A percentile compares a stretch with the other conserved stretches of the same genome.
Evolutionary conservation across 306 rosid genomes (phyloP).

Genomic region (Dryas drummondii): DNA sequence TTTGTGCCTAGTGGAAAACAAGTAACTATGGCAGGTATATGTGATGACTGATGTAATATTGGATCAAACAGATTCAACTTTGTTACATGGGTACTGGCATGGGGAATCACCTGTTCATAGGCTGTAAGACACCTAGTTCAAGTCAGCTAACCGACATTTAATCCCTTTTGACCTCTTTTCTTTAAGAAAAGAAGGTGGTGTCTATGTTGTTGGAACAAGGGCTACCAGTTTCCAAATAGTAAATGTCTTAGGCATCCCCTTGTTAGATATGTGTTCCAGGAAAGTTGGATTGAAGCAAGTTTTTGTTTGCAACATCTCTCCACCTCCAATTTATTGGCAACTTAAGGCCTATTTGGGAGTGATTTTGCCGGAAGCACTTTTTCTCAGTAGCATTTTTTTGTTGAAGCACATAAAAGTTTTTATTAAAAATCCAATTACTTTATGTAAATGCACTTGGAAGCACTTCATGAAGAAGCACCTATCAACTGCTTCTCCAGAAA

Average conservation of each 20-base stretch:
- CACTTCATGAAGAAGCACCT: background rate
- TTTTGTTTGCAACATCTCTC: background rate
- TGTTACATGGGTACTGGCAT: constrained; percentile 3
- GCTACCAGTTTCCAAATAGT: background rate
- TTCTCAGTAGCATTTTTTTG: background rate
- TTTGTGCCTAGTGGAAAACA: constrained; percentile 13
- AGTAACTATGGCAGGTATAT: background rate
- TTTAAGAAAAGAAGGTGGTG: background rate
- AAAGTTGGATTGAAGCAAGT: background rate
- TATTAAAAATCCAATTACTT: background rate
- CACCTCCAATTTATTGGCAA: background rate
- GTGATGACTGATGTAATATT: background rate
- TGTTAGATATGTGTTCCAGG: background rate
- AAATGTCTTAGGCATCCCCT: background rate
- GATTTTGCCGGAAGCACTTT: background rate
- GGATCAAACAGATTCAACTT: constrained; percentile 11
- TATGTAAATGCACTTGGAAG: background rate
- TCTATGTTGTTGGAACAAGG: background rate
- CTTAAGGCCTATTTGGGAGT: background rate
- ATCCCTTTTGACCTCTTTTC: background rate
- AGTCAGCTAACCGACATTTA: background rate
- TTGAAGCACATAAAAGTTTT: background rate
- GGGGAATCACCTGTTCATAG: background rate
- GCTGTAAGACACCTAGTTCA: background rate
- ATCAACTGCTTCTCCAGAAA: too few relatives aligned